Percentiles rank a stretch among this genome's conserved stretches.
Conservation (phyloP, 2,329 filamentous ascomycete species). For the Boeremia lycopersici region DNA sequence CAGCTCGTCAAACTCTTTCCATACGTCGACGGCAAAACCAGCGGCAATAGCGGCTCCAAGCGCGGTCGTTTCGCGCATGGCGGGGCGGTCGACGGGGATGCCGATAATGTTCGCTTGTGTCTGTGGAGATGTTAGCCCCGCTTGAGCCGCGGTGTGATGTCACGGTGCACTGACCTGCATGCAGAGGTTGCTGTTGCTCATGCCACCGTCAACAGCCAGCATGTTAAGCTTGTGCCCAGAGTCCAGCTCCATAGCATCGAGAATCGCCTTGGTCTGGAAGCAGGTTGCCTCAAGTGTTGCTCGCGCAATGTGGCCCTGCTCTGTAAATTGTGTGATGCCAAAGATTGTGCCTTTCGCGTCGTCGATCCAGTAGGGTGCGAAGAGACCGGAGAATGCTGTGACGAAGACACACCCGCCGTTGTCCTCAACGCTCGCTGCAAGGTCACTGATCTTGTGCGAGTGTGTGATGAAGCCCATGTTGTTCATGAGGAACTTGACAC, state of each 20-base stretch:
- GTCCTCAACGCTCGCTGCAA: conserved; percentile 70
- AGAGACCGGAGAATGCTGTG: conserved; percentile 88
- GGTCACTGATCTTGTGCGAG: conserved; percentile 67
- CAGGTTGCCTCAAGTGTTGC: conserved; percentile 90
- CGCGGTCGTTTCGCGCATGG: conserved; percentile 89
- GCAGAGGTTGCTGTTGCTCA: conserved; percentile 85
- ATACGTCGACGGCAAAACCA: conserved; percentile 80
- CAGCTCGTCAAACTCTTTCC: conserved; percentile 76
- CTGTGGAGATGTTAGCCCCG: conserved; percentile 37
- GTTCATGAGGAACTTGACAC: conserved; percentile 72
- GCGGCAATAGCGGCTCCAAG: conserved; percentile 88
- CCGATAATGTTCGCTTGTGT: conserved; percentile 85
- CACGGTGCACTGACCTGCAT: conserved; percentile 66
- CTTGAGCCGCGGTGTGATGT: conserved; percentile 7
- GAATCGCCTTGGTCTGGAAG: conserved; percentile 89
- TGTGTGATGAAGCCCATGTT: conserved; percentile 68
- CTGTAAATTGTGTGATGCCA: conserved; percentile 83
- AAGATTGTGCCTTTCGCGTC: conserved; percentile 86
- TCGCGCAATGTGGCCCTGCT: conserved; percentile 83
- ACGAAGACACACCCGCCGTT: conserved; percentile 86
- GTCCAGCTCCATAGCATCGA: conserved; percentile 89
- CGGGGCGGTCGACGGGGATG: conserved; percentile 81
- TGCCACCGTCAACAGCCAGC: conserved; percentile 84
- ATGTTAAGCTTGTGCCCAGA: conserved; percentile 75
- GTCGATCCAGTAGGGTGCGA: conserved; percentile 94